Percentiles rank a stretch among this genome's conserved stretches.
These are phyloP conservation scores for Plasmodium vinckei DNA, from an alignment of 169 alveolate species.

Conservation along the genomic window DNA sequence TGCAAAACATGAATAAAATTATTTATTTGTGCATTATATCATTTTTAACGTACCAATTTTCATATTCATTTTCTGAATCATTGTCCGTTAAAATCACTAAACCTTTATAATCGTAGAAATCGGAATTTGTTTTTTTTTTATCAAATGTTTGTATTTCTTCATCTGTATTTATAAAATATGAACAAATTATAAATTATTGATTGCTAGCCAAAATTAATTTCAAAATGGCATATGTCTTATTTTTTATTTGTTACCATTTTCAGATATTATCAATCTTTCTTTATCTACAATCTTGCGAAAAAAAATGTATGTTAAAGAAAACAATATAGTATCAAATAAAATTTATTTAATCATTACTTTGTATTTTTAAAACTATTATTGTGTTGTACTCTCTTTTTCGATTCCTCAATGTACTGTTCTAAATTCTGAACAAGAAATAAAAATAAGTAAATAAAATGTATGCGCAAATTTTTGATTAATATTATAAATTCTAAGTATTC, in stretches of 20 bases:
- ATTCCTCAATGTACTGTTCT: conserved; percentile 40
- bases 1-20: neutral
- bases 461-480: too few species aligned
- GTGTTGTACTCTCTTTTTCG: conserved; percentile 22
- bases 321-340: neutral
- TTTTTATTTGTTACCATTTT: conserved; percentile 21
- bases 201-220: neutral
- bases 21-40: neutral
- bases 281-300: conserved; percentile 25
- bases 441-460: too few species aligned
- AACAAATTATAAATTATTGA: neutral
- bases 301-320: conserved; percentile 1
- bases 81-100: conserved; percentile 12
- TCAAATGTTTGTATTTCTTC: neutral
- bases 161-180: neutral
- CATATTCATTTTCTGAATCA: conserved; percentile 18
- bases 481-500: too few species aligned
- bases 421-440: conserved; percentile 19
- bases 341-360: neutral
- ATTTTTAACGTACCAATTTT: conserved; percentile 7
- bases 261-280: conserved; percentile 23
- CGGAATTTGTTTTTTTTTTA: neutral
- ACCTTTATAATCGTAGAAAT: conserved; percentile 17
- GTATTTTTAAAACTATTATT: neutral
- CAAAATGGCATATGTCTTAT: neutral